Percentiles rank a stretch among this genome's conserved stretches.
phyloP scores from a whole-genome alignment of 441 rosid genomes.

The Adansonia madagascariensis region DNA sequence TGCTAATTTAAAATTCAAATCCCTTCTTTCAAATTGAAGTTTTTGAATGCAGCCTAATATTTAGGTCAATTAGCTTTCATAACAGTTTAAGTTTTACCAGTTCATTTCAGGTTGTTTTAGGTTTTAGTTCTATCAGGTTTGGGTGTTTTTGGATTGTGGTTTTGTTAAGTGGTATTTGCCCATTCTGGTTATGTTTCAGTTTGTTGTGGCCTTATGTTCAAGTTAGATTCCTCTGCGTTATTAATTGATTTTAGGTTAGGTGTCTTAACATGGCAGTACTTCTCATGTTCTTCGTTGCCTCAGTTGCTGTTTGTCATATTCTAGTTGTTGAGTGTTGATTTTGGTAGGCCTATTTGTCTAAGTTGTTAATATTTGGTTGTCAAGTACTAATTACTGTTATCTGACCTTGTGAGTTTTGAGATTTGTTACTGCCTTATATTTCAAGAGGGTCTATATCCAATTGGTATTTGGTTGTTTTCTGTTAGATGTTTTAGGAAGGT shows the following conservation, averaged over 20 bases:
- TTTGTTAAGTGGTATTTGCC: background rate
- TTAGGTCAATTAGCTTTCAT: conserved; percentile 5
- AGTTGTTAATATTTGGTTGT: background rate
- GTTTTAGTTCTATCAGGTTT: background rate
- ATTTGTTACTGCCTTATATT: background rate
- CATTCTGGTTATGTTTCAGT: background rate
- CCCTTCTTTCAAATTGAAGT: background rate
- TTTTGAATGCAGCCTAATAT: background rate
- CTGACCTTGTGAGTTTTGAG: background rate
- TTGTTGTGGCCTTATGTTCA: conserved; percentile 14
- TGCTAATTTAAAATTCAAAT: conserved; percentile 6
- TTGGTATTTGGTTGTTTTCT: background rate
- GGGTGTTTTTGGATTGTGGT: conserved; percentile 8
- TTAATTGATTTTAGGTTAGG: background rate
- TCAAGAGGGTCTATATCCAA: background rate
- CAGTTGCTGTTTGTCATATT: background rate
- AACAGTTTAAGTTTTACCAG: background rate
- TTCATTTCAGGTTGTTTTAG: conserved; percentile 14
- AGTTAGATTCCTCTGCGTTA: background rate
- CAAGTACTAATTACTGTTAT: background rate
- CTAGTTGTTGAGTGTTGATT: background rate
- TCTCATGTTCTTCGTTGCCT: background rate
- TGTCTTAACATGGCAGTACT: background rate
- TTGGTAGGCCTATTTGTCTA: background rate
- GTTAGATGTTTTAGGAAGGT: background rate